A percentile compares a stretch with the other conserved stretches of the same genome.
Evolutionary conservation across 2,329 filamentous ascomycete species (phyloP).

Genomic region (Nannizzia gypsea): DNA sequence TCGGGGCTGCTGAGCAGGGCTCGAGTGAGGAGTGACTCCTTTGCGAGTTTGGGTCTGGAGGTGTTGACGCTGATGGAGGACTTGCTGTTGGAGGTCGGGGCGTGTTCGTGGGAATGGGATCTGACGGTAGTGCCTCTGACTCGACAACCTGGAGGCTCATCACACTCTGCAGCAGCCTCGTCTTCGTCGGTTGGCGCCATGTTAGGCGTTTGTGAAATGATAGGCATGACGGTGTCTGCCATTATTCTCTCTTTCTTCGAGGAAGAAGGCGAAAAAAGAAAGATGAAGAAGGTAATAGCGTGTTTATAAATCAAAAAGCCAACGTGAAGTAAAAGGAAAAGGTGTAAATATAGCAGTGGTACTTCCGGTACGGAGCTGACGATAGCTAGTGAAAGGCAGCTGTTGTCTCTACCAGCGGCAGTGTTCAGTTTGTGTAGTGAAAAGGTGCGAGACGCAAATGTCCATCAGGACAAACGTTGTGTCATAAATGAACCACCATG

Average conservation of each 20-base stretch:
- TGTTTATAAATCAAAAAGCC: not conserved
- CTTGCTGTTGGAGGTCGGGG: slow-evolving; percentile 5
- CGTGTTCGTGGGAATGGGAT: slow-evolving; percentile 6
- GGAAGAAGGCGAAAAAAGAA: not conserved
- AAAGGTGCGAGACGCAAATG: not conserved
- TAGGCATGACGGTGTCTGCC: slow-evolving; percentile 30
- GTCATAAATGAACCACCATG: slow-evolving; percentile 2
- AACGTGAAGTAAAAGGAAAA: not conserved
- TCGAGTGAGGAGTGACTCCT: slow-evolving; percentile 76
- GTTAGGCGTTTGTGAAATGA: slow-evolving; percentile 30
- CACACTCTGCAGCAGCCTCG: slow-evolving; percentile 62
- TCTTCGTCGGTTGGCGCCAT: slow-evolving; percentile 38
- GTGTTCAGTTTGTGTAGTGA: not conserved
- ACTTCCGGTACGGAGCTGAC: not conserved
- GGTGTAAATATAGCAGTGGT: not conserved
- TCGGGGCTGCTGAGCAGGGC: slow-evolving; percentile 61
- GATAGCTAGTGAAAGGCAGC: not conserved
- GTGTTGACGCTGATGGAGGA: slow-evolving; percentile 27
- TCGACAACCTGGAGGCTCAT: slow-evolving; percentile 68
- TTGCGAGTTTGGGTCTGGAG: slow-evolving; percentile 39
- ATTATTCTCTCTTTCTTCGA: not conserved
- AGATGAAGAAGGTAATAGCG: not conserved
- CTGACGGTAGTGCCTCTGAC: not conserved
- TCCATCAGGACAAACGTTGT: slow-evolving; percentile 4
- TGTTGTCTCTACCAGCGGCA: not conserved